Evolutionary conservation across 176 grass and related monocot genomes (phyloP).

Genomic region (Carex cristatella): DNA sequence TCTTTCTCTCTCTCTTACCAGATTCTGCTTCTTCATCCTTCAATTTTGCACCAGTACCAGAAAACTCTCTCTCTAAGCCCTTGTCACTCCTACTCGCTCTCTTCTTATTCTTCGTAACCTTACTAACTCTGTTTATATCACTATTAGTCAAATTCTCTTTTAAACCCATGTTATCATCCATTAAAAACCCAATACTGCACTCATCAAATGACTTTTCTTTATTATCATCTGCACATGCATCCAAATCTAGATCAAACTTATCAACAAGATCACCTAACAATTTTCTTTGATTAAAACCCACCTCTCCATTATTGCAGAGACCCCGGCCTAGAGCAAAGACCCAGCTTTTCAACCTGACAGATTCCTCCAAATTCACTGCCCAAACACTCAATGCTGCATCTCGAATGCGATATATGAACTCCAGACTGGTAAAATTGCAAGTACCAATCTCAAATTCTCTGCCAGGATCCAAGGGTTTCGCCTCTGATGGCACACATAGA

Average conservation of each 20-base stretch:
- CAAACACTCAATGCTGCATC: conserved; percentile 34
- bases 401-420: conserved; percentile 42
- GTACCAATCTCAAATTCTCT: neutral
- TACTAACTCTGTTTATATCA: neutral
- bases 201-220: conserved; percentile 17
- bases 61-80: neutral
- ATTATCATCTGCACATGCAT: conserved; percentile 24
- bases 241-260: conserved; percentile 72
- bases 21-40: conserved; percentile 5
- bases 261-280: conserved; percentile 39
- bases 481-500: neutral
- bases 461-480: neutral
- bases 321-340: conserved; percentile 35
- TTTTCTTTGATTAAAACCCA: conserved; percentile 32
- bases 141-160: conserved; percentile 13
- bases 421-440: neutral
- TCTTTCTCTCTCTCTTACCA: conserved; percentile 54
- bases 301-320: conserved; percentile 23
- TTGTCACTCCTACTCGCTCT: neutral
- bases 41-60: neutral
- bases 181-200: neutral
- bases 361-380: conserved; percentile 26
- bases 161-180: conserved; percentile 1
- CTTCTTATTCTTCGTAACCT: neutral
- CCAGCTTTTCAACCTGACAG: conserved; percentile 46